Conservation (phyloP, 305 asterid genomes). For the Plantago lanceolata region DNA sequence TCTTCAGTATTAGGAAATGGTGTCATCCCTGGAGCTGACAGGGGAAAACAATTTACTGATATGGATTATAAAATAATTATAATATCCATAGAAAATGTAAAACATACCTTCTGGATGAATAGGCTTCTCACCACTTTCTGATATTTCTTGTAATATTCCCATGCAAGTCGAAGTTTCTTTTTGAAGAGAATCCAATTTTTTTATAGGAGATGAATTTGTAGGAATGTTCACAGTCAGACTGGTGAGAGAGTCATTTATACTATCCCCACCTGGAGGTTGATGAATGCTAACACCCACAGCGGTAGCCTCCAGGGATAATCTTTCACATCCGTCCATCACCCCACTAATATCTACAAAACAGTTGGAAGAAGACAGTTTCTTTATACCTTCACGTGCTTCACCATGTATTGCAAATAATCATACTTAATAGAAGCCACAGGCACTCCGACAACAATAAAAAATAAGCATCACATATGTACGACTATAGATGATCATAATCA, state of each 20-base stretch:
- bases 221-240: neutral
- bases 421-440: neutral
- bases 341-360: neutral
- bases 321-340: slow-evolving; percentile 4
- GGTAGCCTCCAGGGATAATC: neutral
- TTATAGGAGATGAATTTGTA: slow-evolving; percentile 25
- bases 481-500: neutral
- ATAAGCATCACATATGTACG: neutral
- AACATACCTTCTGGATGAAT: slow-evolving; percentile 24
- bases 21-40: slow-evolving; percentile 31
- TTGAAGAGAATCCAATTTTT: slow-evolving; percentile 28
- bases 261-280: neutral
- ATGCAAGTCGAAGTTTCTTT: slow-evolving; percentile 30
- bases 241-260: neutral
- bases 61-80: slow-evolving; percentile 6
- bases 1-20: slow-evolving; percentile 22
- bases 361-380: neutral
- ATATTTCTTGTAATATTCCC: slow-evolving; percentile 24
- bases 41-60: slow-evolving; percentile 15
- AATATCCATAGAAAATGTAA: slow-evolving; percentile 16
- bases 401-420: neutral
- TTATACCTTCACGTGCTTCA: neutral
- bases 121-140: neutral
- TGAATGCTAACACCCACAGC: neutral
- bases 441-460: neutral